These are phyloP conservation scores for Penicillium herquei DNA, from an alignment of 495 filamentous ascomycete genomes.

Conservation along the genomic window DNA sequence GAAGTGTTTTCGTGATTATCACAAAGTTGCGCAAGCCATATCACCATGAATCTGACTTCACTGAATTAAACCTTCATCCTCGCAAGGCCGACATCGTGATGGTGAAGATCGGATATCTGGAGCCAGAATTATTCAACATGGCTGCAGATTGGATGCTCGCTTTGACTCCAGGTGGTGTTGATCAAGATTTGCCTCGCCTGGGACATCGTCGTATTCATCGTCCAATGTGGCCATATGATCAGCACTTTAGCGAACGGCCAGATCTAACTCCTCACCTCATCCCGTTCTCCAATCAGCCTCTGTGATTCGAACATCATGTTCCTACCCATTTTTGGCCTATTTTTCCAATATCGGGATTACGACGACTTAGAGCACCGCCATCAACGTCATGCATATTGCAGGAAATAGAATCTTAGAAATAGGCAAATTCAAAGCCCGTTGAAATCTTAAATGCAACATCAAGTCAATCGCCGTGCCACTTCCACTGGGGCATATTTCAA, in stretches of 20 bases:
- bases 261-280: slow-evolving; percentile 44
- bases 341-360: too few relatives aligned
- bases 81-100: slow-evolving; percentile 52
- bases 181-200: slow-evolving; percentile 50
- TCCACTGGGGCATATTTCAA: too few relatives aligned
- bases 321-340: too few relatives aligned
- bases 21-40: slow-evolving; percentile 58
- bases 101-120: slow-evolving; percentile 60
- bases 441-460: too few relatives aligned
- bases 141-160: slow-evolving; percentile 55
- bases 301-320: not conserved
- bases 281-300: slow-evolving; percentile 38
- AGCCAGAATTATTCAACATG: slow-evolving; percentile 57
- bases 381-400: too few relatives aligned
- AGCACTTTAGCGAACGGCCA: slow-evolving; percentile 30
- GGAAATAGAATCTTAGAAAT: too few relatives aligned
- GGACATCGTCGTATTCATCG: slow-evolving; percentile 49
- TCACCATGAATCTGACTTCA: slow-evolving; percentile 56
- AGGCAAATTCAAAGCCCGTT: too few relatives aligned
- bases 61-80: slow-evolving; percentile 44
- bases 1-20: slow-evolving; percentile 54
- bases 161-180: slow-evolving; percentile 55
- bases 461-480: too few relatives aligned
- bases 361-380: too few relatives aligned
- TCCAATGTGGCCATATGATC: slow-evolving; percentile 59